These are phyloP conservation scores for Hanseniaspora valbyensis DNA, from an alignment of 805 yeast species.

Conservation along the genomic window DNA sequence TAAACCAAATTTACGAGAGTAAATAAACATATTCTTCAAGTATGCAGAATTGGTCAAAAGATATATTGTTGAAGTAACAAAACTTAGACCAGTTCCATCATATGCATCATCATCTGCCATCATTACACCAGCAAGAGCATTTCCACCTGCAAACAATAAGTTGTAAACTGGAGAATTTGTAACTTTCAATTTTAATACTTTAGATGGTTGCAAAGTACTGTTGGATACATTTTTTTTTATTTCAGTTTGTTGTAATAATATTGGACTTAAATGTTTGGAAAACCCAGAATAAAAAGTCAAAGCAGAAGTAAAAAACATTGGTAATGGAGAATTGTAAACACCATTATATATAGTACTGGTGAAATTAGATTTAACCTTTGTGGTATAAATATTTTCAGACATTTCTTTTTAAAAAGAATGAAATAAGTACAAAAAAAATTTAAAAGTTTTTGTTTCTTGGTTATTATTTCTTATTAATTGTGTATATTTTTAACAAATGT, in stretches of 20 bases:
- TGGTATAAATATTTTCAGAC: not conserved
- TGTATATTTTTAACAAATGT: too few relatives aligned
- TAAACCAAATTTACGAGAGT: constrained; percentile 54
- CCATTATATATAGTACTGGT: not conserved
- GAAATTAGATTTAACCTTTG: not conserved
- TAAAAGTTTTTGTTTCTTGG: too few relatives aligned
- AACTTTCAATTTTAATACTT: constrained; percentile 12
- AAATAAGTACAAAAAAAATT: too few relatives aligned
- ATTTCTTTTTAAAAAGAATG: too few relatives aligned
- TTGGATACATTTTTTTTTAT: not conserved
- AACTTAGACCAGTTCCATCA: constrained; percentile 69
- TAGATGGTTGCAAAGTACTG: constrained; percentile 5
- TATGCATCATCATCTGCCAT: constrained; percentile 62
- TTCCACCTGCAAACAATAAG: constrained; percentile 48
- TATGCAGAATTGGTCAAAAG: constrained; percentile 58
- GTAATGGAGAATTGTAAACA: constrained; percentile 1
- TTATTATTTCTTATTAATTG: too few relatives aligned
- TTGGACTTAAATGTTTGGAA: constrained; percentile 4
- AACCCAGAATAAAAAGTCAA: constrained; percentile 2
- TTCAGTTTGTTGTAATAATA: constrained; percentile 11
- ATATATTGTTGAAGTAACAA: constrained; percentile 74
- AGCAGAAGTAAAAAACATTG: constrained; percentile 12
- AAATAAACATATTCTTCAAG: constrained; percentile 40
- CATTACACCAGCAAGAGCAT: constrained; percentile 61
- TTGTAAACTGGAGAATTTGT: constrained; percentile 27